Conservation (phyloP, 1,284 basidiomycete genomes). For the Fereydounia khargensis region DNA sequence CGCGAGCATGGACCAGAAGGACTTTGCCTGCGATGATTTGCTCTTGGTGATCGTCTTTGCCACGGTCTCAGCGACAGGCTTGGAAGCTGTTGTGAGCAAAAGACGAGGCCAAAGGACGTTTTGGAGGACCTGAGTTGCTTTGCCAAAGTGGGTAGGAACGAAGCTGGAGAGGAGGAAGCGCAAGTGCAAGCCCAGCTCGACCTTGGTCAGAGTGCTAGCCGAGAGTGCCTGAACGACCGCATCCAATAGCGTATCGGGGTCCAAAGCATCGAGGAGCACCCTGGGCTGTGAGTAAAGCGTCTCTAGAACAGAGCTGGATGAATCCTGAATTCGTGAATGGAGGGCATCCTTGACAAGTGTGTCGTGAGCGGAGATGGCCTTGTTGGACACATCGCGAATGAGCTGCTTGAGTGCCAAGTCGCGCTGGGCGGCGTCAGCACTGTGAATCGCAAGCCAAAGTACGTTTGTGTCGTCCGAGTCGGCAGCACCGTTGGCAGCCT, state of each 20-base stretch:
- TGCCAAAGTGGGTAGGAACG: constrained; percentile 4
- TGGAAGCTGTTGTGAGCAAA: not conserved
- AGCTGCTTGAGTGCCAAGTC: constrained; percentile 36
- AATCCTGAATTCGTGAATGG: constrained; percentile 30
- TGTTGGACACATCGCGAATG: constrained; percentile 16
- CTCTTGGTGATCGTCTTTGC: not conserved
- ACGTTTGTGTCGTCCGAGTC: constrained; percentile 16
- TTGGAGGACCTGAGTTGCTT: not conserved
- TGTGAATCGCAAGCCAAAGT: constrained; percentile 48
- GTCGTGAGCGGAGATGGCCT: constrained; percentile 20
- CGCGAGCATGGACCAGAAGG: no score
- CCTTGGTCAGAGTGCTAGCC: constrained; percentile 5
- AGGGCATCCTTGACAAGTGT: constrained; percentile 43
- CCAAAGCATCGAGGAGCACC: constrained; percentile 23
- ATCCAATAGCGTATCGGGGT: constrained; percentile 13
- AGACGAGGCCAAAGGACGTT: not conserved
- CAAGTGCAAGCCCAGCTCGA: constrained; percentile 24
- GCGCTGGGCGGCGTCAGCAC: constrained; percentile 32
- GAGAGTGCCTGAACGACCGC: constrained; percentile 18
- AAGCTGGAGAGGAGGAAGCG: constrained; percentile 5
- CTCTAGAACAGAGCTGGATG: constrained; percentile 26
- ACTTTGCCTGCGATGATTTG: not conserved
- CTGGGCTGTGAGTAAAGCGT: constrained; percentile 28
- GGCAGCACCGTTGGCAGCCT: constrained; percentile 9
- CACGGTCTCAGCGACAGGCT: not conserved